phyloP scores from a whole-genome alignment of 306 rosid genomes.

The Trifolium repens region DNA sequence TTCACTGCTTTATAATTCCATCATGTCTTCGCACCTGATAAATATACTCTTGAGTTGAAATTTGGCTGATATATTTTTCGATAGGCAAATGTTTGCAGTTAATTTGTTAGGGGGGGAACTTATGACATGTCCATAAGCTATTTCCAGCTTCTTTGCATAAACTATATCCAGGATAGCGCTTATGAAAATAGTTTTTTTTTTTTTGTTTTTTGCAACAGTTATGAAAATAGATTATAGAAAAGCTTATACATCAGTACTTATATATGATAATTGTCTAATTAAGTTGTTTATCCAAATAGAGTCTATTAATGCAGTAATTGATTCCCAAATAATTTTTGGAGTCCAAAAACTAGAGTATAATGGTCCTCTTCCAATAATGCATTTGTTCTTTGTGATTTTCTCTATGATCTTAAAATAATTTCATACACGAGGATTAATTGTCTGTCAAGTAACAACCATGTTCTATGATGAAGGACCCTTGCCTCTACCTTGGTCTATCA shows the following conservation, averaged over 20 bases:
- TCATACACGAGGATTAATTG: constrained; percentile 35
- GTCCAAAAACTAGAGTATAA: not conserved
- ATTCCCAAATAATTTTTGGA: not conserved
- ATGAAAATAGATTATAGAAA: not conserved
- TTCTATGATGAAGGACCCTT: constrained; percentile 76
- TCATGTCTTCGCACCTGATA: constrained; percentile 1
- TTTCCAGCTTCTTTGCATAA: not conserved
- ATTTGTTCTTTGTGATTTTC: constrained; percentile 1
- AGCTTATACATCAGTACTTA: not conserved
- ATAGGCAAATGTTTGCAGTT: not conserved
- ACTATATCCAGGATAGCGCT: not conserved
- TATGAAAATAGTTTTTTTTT: not conserved
- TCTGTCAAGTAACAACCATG: constrained; percentile 52
- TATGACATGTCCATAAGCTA: not conserved
- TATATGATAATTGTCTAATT: not conserved
- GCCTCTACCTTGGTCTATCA: constrained; percentile 98
- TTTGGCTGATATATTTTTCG: not conserved
- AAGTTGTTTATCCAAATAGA: not conserved
- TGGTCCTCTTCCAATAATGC: constrained; percentile 1
- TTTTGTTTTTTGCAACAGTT: no score
- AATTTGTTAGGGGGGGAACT: not conserved
- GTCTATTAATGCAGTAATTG: not conserved
- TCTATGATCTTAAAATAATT: constrained; percentile 16
- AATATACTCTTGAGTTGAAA: constrained; percentile 6
- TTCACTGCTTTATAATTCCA: constrained; percentile 9